Evolutionary conservation across 2,329 filamentous ascomycete genomes (phyloP), one percentile per base, ranked within the genome.

Genomic region (Drechslerella stenobrocha): DNA sequence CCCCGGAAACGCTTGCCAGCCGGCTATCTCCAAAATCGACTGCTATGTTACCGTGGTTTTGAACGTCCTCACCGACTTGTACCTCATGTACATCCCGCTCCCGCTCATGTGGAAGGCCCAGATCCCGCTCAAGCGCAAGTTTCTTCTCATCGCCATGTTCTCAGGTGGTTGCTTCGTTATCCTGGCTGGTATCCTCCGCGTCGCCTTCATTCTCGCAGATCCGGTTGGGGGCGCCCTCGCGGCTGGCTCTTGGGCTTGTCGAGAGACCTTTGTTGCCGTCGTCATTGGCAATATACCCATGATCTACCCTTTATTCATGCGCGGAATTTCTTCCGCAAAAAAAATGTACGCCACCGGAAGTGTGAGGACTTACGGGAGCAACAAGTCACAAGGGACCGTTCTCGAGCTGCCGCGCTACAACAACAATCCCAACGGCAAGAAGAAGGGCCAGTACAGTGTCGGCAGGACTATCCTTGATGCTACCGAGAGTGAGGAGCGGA

Each of bases 11-110:
- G 71, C 74, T 45, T 82, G 80, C 63, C 80, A 80, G 58, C 77
- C 79, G 5, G 80, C 80, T 6, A 78, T 83, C 8, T 81, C 81
- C 0, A 77, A 77, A 13, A 78, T 79, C 48, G 77, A 82, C 47
- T 76, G 82, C 34, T 82, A 80, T 73, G 78, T 80, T n/a, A 81
- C 78, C 1, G 79, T 81, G 28, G 75, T 77, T 2, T 75, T 81
- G 65, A 85, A 84, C 69, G 78, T 83, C 1, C 70, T 76, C 1
- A 85, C 83, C 2, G 83, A 85, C 70, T 52, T 83, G 0, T 85
- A 84, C 70, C 76, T 85, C n/a, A 80, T 85, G 58, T 78, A 79
- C 24, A 84, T 85, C 34, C 82, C 82, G 0, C 76, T 83, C 2
- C 69, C 57, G 71, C 80, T 85, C 77, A 75, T 85, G 1, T 83